phyloP scores from a whole-genome alignment of 148 eudicot species.

The Talinum fruticosum region DNA sequence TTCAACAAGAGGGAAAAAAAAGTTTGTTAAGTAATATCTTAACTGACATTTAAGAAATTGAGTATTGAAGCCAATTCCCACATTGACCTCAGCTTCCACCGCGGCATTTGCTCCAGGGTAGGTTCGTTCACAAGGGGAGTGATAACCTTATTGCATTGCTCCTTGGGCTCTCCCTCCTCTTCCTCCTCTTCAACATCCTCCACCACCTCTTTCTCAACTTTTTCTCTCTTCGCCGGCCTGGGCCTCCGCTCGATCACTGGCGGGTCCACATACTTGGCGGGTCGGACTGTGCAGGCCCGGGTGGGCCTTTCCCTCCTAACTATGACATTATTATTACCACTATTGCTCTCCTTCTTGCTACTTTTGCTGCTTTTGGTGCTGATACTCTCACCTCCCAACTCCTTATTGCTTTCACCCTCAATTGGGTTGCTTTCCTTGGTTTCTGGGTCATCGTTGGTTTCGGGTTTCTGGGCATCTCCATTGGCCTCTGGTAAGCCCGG shows the following conservation, averaged over 20 bases:
- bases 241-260: slow-evolving; percentile 44
- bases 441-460: slow-evolving; percentile 20
- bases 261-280: slow-evolving; percentile 71
- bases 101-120: slow-evolving; percentile 55
- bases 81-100: slow-evolving; percentile 86
- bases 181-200: slow-evolving; percentile 37
- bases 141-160: slow-evolving; percentile 57
- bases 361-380: slow-evolving; percentile 17
- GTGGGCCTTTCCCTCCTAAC: slow-evolving; percentile 80
- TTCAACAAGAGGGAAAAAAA: slow-evolving; percentile 5
- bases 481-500: slow-evolving; percentile 14
- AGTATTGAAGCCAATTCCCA: slow-evolving; percentile 92
- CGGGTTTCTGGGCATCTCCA: slow-evolving; percentile 29
- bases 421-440: slow-evolving; percentile 19
- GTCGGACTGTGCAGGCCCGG: slow-evolving; percentile 73
- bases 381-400: slow-evolving; percentile 9
- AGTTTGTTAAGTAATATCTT: slow-evolving; percentile 5
- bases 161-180: slow-evolving; percentile 35
- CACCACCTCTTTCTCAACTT: slow-evolving; percentile 27
- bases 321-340: slow-evolving; percentile 21
- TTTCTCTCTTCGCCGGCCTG: slow-evolving; percentile 42
- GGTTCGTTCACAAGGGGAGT: slow-evolving; percentile 64
- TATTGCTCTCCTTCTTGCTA: slow-evolving; percentile 17
- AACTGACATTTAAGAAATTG: slow-evolving; percentile 76
- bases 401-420: slow-evolving; percentile 18